Base-by-base conservation (phyloP, 2,329 filamentous ascomycete species). In the Colletotrichum lupini region DNA sequence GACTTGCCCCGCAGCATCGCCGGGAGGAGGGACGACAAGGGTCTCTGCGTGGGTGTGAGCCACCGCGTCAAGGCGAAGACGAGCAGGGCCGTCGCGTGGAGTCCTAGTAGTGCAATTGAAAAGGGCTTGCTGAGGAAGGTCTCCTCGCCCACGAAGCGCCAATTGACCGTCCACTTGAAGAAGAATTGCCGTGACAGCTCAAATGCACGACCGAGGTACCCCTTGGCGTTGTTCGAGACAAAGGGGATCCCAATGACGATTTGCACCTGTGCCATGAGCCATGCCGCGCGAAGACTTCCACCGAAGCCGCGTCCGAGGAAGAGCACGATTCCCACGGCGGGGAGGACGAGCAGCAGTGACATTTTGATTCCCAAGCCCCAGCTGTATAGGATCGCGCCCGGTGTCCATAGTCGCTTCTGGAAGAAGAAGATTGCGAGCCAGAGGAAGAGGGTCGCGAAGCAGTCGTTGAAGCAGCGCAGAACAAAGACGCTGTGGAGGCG, bases 101-200 rank as follows among this genome's bases (percentile, higher is more conserved):
- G 79, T 1, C 82, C 86, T 30, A 98, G 86, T 63, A 98, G 87
- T 16, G 84, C 82, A 22, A 92, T 77, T 30, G 95, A 90, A 80
- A 98, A 97, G 2, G 84, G 81, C 73, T 85, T 89, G 76, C 87
- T 89, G 59, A 97, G 88, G 78, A 99, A 99, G 0, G 85, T 83
- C 7, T 93, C 90, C 82, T 98, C 95, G 19, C 93, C 92, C n/a
- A 98, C 84, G 81, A 98, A 98, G 67, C 95, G 92, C 97, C 97
- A 99, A 83, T 99, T 99, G 77, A 99, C 97, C 0, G 97, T 99
- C 97, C 97, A 99, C 83, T 96, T 95, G 87, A 96, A 98, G 78
- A 98, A 88, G 84, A 99, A 99, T 77, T 94, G 91, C 67, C 97
- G 89, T 59, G 94, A 95, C 72, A 99, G 88, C 84, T 99, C 95